Conservation (phyloP, 2,329 filamentous ascomycete species). For the Colletotrichum musae region DNA sequence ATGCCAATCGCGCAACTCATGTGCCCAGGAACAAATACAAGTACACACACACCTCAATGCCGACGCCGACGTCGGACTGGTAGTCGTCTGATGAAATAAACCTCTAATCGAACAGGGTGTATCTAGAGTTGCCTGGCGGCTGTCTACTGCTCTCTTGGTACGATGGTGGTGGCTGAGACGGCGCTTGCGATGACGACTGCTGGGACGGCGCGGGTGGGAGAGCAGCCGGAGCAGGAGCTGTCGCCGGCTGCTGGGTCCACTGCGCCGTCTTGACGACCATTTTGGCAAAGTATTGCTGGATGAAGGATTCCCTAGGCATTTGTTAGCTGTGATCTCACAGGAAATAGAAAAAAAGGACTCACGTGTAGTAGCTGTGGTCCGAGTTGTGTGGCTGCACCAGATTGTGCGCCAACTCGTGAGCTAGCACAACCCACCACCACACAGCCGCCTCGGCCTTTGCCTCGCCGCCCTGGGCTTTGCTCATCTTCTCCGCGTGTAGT, state of each 20-base stretch:
- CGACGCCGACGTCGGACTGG: slow-evolving; percentile 1
- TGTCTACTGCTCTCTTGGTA: slow-evolving; percentile 39
- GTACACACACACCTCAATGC: not conserved
- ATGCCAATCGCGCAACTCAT: too few relatives aligned
- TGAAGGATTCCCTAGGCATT: slow-evolving; percentile 76
- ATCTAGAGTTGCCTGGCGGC: slow-evolving; percentile 26
- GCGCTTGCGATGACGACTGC: not conserved
- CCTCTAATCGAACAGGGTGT: slow-evolving; percentile 40
- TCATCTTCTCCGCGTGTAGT: slow-evolving; percentile 74
- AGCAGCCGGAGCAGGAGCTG: slow-evolving; percentile 26
- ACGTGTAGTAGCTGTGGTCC: slow-evolving; percentile 87
- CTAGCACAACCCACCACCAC: slow-evolving; percentile 97
- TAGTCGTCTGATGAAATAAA: slow-evolving; percentile 8
- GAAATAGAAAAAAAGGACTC: slow-evolving; percentile 48
- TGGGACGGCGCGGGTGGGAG: slow-evolving; percentile 26
- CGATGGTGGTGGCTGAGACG: slow-evolving; percentile 26
- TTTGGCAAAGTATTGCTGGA: slow-evolving; percentile 81
- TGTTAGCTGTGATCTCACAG: slow-evolving; percentile 9
- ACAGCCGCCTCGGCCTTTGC: slow-evolving; percentile 77
- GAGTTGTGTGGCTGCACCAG: slow-evolving; percentile 83
- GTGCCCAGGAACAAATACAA: not conserved
- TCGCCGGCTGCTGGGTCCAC: slow-evolving; percentile 47
- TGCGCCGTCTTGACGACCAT: slow-evolving; percentile 71
- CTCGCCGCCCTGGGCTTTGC: slow-evolving; percentile 50
- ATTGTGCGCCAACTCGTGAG: slow-evolving; percentile 97